These are phyloP conservation scores for Emergomyces pasteurianus DNA, from an alignment of 2,329 filamentous ascomycete species.

Conservation along the genomic window DNA sequence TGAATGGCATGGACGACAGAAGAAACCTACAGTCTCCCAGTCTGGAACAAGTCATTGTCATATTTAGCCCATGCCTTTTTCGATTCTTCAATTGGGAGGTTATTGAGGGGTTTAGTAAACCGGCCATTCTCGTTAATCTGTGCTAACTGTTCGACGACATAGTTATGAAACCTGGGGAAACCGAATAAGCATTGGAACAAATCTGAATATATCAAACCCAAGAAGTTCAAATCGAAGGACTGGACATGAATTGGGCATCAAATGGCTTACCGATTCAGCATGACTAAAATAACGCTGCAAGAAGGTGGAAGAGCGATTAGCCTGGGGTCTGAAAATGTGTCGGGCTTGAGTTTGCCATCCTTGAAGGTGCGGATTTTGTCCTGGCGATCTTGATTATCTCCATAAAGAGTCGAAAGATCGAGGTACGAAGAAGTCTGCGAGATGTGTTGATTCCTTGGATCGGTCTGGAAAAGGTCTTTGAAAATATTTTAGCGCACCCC, in stretches of 20 bases:
- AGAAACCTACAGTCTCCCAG: constrained; percentile 18
- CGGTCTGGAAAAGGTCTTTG: constrained; percentile 34
- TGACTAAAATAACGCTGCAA: constrained; percentile 23
- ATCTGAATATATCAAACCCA: neutral
- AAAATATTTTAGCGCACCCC: neutral
- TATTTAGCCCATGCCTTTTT: constrained; percentile 24
- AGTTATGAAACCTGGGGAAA: constrained; percentile 24
- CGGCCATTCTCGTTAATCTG: constrained; percentile 34
- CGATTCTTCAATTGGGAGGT: constrained; percentile 15
- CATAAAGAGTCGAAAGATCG: constrained; percentile 37
- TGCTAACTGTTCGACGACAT: constrained; percentile 24
- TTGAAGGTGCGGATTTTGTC: constrained; percentile 24
- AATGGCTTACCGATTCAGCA: constrained; percentile 39
- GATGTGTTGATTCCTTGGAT: constrained; percentile 23
- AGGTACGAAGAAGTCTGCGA: constrained; percentile 36
- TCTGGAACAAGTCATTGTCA: constrained; percentile 26
- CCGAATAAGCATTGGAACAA: constrained; percentile 13
- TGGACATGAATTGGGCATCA: constrained; percentile 19
- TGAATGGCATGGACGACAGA: neutral
- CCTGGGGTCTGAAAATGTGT: constrained; percentile 25
- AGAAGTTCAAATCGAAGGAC: neutral
- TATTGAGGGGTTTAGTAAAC: constrained; percentile 16
- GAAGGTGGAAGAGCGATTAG: constrained; percentile 24
- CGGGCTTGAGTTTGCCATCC: constrained; percentile 28
- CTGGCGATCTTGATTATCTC: constrained; percentile 25